These are phyloP conservation scores for Acmispon strigosus DNA, from an alignment of 306 rosid species.

Conservation along the genomic window DNA sequence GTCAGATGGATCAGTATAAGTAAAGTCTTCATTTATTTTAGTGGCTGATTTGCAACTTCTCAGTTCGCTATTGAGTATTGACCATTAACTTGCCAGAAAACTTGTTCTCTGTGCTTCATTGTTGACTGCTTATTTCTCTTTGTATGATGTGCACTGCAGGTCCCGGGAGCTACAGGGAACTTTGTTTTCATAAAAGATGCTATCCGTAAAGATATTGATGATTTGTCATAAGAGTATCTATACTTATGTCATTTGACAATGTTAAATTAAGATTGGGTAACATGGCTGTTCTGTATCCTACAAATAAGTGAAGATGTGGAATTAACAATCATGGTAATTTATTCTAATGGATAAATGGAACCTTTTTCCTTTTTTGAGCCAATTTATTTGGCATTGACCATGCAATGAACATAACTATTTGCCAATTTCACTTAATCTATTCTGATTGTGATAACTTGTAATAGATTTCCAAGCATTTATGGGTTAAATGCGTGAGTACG, in stretches of 20 bases:
- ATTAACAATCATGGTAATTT: neutral
- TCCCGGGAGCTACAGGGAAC: conserved; percentile 94
- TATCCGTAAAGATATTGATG: conserved; percentile 43
- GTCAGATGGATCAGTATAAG: neutral
- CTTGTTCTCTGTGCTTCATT: neutral
- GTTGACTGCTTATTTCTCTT: neutral
- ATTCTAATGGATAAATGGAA: neutral
- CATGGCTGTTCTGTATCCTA: conserved; percentile 13
- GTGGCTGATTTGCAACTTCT: conserved; percentile 7
- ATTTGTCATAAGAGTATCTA: neutral
- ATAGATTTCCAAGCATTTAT: neutral
- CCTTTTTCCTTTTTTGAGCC: neutral
- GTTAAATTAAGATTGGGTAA: conserved; percentile 10
- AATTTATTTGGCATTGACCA: neutral
- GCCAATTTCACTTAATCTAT: neutral
- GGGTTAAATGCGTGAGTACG: too few relatives aligned
- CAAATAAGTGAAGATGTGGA: conserved; percentile 26
- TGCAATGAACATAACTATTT: neutral
- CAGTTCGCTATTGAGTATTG: neutral
- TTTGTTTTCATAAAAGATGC: conserved; percentile 87
- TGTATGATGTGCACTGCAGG: conserved; percentile 42
- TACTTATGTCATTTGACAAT: neutral
- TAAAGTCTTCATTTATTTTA: neutral
- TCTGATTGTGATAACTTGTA: neutral
- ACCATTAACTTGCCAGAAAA: neutral